Evolutionary conservation across 257 asterid genomes (phyloP).

Genomic region (Nicotiana knightiana): DNA sequence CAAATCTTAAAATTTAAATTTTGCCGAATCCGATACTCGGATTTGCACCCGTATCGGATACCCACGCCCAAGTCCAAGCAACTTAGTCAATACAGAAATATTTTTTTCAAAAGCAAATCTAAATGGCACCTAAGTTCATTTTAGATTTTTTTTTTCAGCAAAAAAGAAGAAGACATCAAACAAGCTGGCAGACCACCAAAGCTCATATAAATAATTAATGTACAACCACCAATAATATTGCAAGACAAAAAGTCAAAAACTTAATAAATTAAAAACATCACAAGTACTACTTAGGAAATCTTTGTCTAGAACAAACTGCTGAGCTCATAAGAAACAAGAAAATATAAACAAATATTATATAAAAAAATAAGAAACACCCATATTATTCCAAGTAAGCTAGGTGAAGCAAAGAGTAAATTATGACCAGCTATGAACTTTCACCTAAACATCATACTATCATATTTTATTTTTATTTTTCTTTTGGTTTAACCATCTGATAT

Average conservation of each 20-base stretch:
- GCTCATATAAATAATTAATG: background rate
- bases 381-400: background rate
- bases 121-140: background rate
- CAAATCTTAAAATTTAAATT: too few species aligned
- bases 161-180: background rate
- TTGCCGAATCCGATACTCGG: too few species aligned
- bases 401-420: background rate
- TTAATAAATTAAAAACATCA: background rate
- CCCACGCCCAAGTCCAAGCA: too few species aligned
- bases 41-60: too few species aligned
- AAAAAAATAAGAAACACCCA: background rate
- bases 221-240: background rate
- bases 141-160: background rate
- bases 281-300: background rate
- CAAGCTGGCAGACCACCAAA: background rate
- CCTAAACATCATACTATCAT: background rate
- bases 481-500: too few species aligned
- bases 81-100: background rate
- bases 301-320: background rate
- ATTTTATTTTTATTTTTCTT: too few species aligned
- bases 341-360: background rate
- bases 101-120: background rate
- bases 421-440: background rate
- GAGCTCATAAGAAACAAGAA: background rate
- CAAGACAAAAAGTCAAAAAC: background rate